These are phyloP conservation scores for Groenewaldozyma salmanticensis DNA, from an alignment of 805 yeast genomes.

Conservation along the genomic window DNA sequence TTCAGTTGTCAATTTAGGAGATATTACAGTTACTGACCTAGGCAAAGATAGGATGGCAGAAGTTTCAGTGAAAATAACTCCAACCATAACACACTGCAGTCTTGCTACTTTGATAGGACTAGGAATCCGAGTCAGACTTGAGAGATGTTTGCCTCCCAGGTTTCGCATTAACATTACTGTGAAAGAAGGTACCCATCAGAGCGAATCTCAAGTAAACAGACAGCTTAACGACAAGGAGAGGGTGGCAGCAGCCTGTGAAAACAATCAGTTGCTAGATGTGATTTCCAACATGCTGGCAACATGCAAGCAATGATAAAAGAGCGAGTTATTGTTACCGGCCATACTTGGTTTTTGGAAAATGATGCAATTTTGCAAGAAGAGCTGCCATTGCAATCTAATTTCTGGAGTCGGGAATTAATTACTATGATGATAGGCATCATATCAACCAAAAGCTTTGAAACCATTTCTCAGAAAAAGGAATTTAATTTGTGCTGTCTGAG, in stretches of 20 bases:
- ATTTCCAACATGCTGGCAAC: slow-evolving; percentile 85
- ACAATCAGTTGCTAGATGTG: slow-evolving; percentile 83
- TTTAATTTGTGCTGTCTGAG: too few species aligned
- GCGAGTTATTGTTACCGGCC: too few species aligned
- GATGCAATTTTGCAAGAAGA: too few species aligned
- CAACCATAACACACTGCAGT: slow-evolving; percentile 96
- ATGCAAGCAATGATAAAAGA: slow-evolving; percentile 44
- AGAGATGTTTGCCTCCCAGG: slow-evolving; percentile 77
- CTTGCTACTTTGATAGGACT: slow-evolving; percentile 92
- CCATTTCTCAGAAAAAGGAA: too few species aligned
- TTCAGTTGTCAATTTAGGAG: slow-evolving; percentile 80
- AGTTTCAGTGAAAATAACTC: slow-evolving; percentile 78
- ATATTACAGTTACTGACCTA: slow-evolving; percentile 61
- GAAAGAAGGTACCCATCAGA: slow-evolving; percentile 90
- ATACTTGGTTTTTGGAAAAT: too few species aligned
- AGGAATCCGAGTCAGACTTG: slow-evolving; percentile 86
- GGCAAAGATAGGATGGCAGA: slow-evolving; percentile 55
- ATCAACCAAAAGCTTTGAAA: too few species aligned
- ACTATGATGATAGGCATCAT: too few species aligned
- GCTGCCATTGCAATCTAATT: too few species aligned
- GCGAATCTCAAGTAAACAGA: slow-evolving; percentile 91
- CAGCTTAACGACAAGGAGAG: slow-evolving; percentile 96
- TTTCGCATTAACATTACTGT: slow-evolving; percentile 70
- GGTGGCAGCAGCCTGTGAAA: slow-evolving; percentile 97
- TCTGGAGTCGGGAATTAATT: too few species aligned